Evolutionary conservation across 768 basidiomycete species (phyloP).

Genomic region (Pleurotus pulmonarius): DNA sequence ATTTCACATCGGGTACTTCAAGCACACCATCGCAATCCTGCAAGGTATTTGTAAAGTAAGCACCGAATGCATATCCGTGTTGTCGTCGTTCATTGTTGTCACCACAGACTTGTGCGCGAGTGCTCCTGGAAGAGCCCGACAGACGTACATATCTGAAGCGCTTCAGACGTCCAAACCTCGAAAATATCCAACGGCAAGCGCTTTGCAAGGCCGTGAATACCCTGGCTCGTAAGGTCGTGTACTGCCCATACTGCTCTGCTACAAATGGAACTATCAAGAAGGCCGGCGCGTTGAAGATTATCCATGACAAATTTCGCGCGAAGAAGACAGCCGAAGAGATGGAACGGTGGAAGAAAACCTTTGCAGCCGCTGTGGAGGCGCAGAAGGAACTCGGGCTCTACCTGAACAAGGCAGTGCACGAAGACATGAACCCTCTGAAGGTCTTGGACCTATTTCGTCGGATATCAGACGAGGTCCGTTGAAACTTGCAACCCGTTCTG

Average conservation of each 20-base stretch:
- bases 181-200: slow-evolving; percentile 85
- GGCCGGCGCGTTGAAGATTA: slow-evolving; percentile 89
- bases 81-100: slow-evolving; percentile 9
- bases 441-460: slow-evolving; percentile 89
- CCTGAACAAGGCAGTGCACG: slow-evolving; percentile 82
- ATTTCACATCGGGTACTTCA: slow-evolving; percentile 98
- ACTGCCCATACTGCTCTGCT: slow-evolving; percentile 90
- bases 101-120: too few relatives aligned
- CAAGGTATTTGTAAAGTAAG: slow-evolving; percentile 96
- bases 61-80: not conserved
- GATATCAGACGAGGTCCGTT: slow-evolving; percentile 82
- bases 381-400: slow-evolving; percentile 85
- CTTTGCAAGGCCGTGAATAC: slow-evolving; percentile 84
- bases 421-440: slow-evolving; percentile 93
- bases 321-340: slow-evolving; percentile 90
- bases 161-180: slow-evolving; percentile 88
- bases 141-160: slow-evolving; percentile 79
- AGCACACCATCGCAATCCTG: slow-evolving; percentile 88
- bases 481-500: not conserved
- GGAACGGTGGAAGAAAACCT: slow-evolving; percentile 83
- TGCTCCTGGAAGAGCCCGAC: slow-evolving; percentile 85
- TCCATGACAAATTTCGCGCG: slow-evolving; percentile 95
- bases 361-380: slow-evolving; percentile 75
- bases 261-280: slow-evolving; percentile 97
- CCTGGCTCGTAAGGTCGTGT: slow-evolving; percentile 83